These are phyloP conservation scores for Tillandsia leiboldiana DNA, from an alignment of 176 grass and related monocot species.

Conservation along the genomic window DNA sequence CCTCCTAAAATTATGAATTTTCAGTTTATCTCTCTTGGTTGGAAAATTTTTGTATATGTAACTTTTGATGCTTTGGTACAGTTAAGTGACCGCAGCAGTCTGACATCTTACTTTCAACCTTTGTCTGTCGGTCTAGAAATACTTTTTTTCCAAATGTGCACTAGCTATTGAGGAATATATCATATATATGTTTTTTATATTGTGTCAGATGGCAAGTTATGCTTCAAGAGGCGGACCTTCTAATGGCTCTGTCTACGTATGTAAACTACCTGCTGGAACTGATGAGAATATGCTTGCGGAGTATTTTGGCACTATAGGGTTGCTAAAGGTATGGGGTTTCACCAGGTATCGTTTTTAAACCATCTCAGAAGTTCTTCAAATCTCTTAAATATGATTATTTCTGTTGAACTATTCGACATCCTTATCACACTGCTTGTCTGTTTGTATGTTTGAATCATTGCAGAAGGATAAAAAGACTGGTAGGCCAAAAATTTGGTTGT, in stretches of 20 bases:
- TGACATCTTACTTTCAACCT: too few relatives aligned
- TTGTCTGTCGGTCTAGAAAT: not conserved
- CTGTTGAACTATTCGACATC: not conserved
- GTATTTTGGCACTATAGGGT: constrained; percentile 96
- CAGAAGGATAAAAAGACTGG: constrained; percentile 97
- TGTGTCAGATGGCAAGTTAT: constrained; percentile 42
- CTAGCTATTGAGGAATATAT: not conserved
- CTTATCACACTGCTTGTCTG: not conserved
- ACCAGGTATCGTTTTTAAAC: constrained; percentile 56
- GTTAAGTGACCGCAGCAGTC: too few relatives aligned
- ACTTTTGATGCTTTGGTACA: not conserved
- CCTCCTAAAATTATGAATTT: not conserved
- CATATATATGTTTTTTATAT: not conserved
- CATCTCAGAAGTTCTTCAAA: constrained; percentile 15
- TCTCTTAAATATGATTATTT: not conserved
- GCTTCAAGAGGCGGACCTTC: constrained; percentile 32
- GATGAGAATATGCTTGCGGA: constrained; percentile 92
- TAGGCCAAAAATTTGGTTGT: constrained; percentile 83
- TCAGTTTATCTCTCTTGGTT: not conserved
- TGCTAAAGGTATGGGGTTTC: constrained; percentile 91
- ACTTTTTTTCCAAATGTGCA: constrained; percentile 2
- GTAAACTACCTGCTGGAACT: constrained; percentile 81
- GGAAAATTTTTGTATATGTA: not conserved
- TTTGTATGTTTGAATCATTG: constrained; percentile 9
- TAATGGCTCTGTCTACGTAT: constrained; percentile 82